Conservation (phyloP, 169 alveolate genomes). For the Cryptosporidium parvum region DNA sequence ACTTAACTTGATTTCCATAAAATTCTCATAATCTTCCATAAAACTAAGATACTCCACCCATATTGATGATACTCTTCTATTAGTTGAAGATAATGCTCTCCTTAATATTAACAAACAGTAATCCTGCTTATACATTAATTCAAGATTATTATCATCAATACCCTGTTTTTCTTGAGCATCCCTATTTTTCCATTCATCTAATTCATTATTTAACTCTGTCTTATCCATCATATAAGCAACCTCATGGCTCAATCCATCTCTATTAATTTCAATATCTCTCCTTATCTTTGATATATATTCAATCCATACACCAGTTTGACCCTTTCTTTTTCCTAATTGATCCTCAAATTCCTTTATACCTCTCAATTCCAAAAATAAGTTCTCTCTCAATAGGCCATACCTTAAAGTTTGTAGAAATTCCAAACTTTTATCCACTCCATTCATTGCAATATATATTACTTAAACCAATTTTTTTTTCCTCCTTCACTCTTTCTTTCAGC, state of each 20-base stretch:
- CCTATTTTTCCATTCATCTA: background rate
- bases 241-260: constrained; percentile 23
- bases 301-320: constrained; percentile 39
- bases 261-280: constrained; percentile 1
- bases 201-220: constrained; percentile 13
- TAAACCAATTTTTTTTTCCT: background rate
- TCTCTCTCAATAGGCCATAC: constrained; percentile 10
- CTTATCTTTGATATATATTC: constrained; percentile 40
- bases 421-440: constrained; percentile 48
- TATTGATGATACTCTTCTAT: constrained; percentile 24
- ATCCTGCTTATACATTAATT: constrained; percentile 42
- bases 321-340: constrained; percentile 31
- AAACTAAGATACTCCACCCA: constrained; percentile 50
- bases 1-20: constrained; percentile 17
- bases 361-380: constrained; percentile 16
- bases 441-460: constrained; percentile 31
- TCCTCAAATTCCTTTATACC: constrained; percentile 43
- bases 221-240: constrained; percentile 23
- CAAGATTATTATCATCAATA: background rate
- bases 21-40: constrained; percentile 34
- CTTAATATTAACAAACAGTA: constrained; percentile 13
- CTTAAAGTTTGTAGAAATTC: constrained; percentile 37
- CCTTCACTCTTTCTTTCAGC: background rate
- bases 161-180: background rate
- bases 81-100: constrained; percentile 48